Evolutionary conservation across 2,329 filamentous ascomycete species (phyloP).

Genomic region (Xylaria sp.): DNA sequence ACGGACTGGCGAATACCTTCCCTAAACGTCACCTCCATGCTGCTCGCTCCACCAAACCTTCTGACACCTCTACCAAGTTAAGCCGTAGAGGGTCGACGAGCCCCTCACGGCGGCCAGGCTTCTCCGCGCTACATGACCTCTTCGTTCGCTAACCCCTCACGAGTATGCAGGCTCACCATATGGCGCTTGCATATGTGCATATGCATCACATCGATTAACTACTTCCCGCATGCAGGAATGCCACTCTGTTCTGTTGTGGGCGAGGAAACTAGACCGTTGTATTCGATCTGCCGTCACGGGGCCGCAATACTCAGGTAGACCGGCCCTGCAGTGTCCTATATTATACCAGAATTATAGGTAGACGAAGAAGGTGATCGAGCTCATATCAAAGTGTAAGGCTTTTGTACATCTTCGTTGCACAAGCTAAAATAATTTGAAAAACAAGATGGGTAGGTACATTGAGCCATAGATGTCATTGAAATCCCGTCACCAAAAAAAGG

Average conservation of each 20-base stretch:
- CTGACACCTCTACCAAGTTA: conserved; percentile 16
- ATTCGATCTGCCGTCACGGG: conserved; percentile 32
- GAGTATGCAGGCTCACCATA: conserved; percentile 36
- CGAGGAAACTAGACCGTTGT: conserved; percentile 21
- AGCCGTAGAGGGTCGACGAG: conserved; percentile 8
- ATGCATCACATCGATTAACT: conserved; percentile 37
- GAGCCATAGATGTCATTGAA: background rate
- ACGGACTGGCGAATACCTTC: conserved; percentile 31
- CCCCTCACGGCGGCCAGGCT: conserved; percentile 37
- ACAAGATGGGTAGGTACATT: background rate
- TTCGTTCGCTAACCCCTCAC: conserved; percentile 32
- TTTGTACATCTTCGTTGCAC: background rate
- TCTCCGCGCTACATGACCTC: conserved; percentile 29
- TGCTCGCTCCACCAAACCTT: conserved; percentile 8
- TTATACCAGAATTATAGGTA: conserved; percentile 20
- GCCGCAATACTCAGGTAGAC: conserved; percentile 27
- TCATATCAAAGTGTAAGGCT: background rate
- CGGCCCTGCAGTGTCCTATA: conserved; percentile 28
- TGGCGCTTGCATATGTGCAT: conserved; percentile 38
- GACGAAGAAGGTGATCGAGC: conserved; percentile 5
- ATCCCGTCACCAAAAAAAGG: background rate
- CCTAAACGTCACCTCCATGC: conserved; percentile 29
- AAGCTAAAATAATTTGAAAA: background rate
- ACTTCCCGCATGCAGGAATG: conserved; percentile 36
- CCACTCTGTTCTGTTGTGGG: conserved; percentile 22